Conservation (phyloP, 1,284 basidiomycete genomes). For the Heterobasidion parviporum region DNA sequence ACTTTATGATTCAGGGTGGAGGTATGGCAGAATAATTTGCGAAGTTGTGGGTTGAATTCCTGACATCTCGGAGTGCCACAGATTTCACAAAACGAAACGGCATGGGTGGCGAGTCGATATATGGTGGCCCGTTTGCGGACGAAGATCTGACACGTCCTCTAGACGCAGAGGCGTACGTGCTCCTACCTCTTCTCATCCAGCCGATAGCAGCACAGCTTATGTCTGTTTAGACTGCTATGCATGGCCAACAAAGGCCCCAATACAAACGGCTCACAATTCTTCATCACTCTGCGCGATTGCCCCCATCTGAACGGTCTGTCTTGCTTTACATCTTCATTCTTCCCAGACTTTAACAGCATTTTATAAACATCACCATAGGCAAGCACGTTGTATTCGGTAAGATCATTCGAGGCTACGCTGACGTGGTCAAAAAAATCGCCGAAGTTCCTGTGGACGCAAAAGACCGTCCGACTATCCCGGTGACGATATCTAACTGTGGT, state of each 20-base stretch:
- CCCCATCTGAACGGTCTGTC: constrained; percentile 58
- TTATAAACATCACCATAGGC: constrained; percentile 24
- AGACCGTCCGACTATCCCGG: constrained; percentile 61
- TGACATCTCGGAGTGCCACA: constrained; percentile 15
- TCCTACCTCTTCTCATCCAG: too few species aligned
- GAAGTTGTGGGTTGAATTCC: background rate
- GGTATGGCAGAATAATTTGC: constrained; percentile 29
- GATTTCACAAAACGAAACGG: constrained; percentile 76
- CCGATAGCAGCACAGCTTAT: background rate
- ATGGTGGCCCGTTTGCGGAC: constrained; percentile 66
- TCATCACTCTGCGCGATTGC: constrained; percentile 68
- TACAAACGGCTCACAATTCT: constrained; percentile 80
- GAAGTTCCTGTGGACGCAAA: constrained; percentile 57
- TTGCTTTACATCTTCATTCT: background rate
- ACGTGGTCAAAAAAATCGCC: constrained; percentile 47
- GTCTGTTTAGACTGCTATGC: constrained; percentile 48
- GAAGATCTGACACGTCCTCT: constrained; percentile 65
- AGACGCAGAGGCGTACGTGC: constrained; percentile 49
- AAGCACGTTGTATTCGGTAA: constrained; percentile 77
- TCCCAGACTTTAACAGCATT: background rate
- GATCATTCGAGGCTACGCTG: constrained; percentile 54
- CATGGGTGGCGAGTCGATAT: constrained; percentile 79
- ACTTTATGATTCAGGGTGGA: constrained; percentile 88
- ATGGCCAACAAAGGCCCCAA: constrained; percentile 81
- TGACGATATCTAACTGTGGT: constrained; percentile 76